Percentiles rank a stretch among this genome's conserved stretches.
These are phyloP conservation scores for Clavispora asparagi DNA, from an alignment of 805 yeast species.

Conservation along the genomic window DNA sequence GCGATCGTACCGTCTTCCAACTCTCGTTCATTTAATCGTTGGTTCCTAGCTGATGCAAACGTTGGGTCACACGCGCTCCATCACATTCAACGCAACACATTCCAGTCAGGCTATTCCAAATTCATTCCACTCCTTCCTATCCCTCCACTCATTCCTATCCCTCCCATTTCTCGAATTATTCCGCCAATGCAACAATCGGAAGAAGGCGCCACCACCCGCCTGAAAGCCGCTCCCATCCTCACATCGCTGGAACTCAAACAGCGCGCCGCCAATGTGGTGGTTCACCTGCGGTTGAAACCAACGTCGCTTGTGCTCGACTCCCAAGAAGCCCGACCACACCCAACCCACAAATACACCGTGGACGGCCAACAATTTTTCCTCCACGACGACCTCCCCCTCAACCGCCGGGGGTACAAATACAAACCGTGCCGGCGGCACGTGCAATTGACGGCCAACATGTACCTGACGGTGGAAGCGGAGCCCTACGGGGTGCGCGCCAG, in stretches of 20 bases:
- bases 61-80: too few relatives aligned
- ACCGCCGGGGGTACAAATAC: conserved; percentile 77
- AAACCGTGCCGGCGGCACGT: conserved; percentile 73
- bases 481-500: conserved; percentile 57
- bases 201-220: conserved; percentile 21
- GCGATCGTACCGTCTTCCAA: too few relatives aligned
- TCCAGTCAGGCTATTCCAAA: conserved; percentile 6
- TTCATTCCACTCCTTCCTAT: too few relatives aligned
- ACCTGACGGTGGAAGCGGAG: conserved; percentile 67
- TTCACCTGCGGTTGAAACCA: conserved; percentile 34
- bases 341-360: conserved; percentile 9
- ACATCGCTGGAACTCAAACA: conserved; percentile 21
- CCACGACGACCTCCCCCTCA: conserved; percentile 76
- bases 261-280: conserved; percentile 23
- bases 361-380: conserved; percentile 28
- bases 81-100: too few relatives aligned
- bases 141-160: too few relatives aligned
- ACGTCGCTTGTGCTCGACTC: conserved; percentile 21
- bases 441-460: conserved; percentile 48
- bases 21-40: too few relatives aligned
- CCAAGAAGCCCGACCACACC: conserved; percentile 7
- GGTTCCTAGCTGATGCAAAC: too few relatives aligned
- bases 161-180: too few relatives aligned
- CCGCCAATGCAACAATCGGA: conserved; percentile 4
- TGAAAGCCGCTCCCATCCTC: conserved; percentile 18